Conservation (phyloP, 2,329 filamentous ascomycete species). For the Akanthomyces dipterigenus region DNA sequence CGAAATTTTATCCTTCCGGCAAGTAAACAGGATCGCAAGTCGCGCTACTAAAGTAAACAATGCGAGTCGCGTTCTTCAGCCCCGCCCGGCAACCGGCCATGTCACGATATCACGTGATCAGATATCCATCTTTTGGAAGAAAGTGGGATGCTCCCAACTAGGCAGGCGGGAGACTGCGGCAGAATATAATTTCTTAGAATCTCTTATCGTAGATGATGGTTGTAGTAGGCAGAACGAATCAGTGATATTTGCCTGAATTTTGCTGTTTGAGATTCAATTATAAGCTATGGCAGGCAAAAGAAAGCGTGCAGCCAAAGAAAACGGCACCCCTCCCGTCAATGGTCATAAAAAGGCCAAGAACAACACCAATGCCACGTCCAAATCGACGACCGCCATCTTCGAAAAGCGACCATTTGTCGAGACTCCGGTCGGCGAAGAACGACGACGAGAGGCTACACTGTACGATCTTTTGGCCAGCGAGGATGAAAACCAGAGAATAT, state of each 20-base stretch:
- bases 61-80: slow-evolving; percentile 2
- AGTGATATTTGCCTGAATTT: slow-evolving; percentile 16
- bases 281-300: slow-evolving; percentile 27
- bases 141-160: background rate
- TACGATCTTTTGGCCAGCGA: slow-evolving; percentile 58
- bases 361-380: slow-evolving; percentile 17
- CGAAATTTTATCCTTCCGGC: background rate
- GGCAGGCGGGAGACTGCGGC: background rate
- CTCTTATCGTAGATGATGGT: slow-evolving; percentile 2
- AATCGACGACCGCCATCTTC: slow-evolving; percentile 17
- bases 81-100: background rate
- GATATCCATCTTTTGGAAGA: background rate
- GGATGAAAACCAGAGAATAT: slow-evolving; percentile 47
- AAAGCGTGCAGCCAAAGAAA: slow-evolving; percentile 25
- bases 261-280: slow-evolving; percentile 13
- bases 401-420: slow-evolving; percentile 43
- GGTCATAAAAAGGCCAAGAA: slow-evolving; percentile 28
- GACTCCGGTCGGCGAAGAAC: slow-evolving; percentile 43
- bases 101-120: slow-evolving; percentile 7
- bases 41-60: slow-evolving; percentile 12
- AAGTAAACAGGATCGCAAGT: slow-evolving; percentile 8
- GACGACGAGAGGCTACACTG: slow-evolving; percentile 50
- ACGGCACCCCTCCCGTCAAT: slow-evolving; percentile 17
- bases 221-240: background rate
- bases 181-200: slow-evolving; percentile 11